Conservation (phyloP, 495 filamentous ascomycete genomes). For the Penicillium parvum region DNA sequence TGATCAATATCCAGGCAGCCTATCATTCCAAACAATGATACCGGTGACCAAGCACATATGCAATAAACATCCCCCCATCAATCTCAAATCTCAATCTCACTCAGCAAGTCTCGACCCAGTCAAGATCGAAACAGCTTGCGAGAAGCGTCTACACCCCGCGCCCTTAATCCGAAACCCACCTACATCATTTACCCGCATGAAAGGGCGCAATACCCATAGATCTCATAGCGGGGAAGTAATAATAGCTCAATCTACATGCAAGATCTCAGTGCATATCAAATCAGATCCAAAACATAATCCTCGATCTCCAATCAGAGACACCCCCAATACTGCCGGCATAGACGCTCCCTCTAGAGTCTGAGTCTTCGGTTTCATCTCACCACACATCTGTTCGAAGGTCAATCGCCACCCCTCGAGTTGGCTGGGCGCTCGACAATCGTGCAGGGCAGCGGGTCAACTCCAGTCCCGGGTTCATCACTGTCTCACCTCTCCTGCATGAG, state of each 20-base stretch:
- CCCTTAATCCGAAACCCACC: background rate
- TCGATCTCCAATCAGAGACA: no score
- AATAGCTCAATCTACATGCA: no score
- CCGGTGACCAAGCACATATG: no score
- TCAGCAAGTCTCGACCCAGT: no score
- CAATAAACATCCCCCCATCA: no score
- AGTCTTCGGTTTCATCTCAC: conserved; percentile 67
- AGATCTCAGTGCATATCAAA: no score
- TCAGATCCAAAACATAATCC: background rate
- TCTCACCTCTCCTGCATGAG: conserved; percentile 58
- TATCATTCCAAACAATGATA: no score
- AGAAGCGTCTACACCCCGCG: background rate
- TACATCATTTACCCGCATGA: background rate
- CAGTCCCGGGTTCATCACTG: background rate
- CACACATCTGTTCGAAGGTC: conserved; percentile 65
- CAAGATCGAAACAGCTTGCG: conserved; percentile 1
- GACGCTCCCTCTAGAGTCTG: conserved; percentile 59
- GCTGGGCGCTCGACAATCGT: conserved; percentile 68
- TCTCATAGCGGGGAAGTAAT: no score
- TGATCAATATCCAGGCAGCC: no score
- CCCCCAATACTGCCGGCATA: no score
- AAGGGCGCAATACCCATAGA: background rate
- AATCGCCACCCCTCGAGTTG: conserved; percentile 72
- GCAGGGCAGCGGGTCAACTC: background rate
- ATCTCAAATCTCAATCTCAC: no score